Percentiles rank a stretch among this genome's conserved stretches.
Evolutionary conservation across 2,329 filamentous ascomycete genomes (phyloP).

Genomic region (Ceratocystis huliohia): DNA sequence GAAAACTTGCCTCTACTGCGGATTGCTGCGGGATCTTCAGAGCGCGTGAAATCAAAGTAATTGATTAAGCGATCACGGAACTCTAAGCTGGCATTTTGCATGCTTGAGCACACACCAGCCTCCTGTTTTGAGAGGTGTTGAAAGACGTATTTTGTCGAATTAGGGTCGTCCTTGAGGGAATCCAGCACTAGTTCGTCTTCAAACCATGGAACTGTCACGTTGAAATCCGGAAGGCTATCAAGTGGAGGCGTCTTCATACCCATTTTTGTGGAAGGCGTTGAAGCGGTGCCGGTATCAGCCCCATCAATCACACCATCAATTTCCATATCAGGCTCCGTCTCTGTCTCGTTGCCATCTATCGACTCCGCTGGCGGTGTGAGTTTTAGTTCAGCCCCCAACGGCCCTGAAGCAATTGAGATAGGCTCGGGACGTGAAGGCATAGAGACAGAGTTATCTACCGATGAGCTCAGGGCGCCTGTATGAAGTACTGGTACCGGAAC

Average conservation of each 20-base stretch:
- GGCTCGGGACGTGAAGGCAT: neutral
- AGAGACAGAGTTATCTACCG: neutral
- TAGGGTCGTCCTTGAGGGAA: slow-evolving; percentile 31
- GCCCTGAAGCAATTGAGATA: neutral
- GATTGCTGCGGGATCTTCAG: slow-evolving; percentile 41
- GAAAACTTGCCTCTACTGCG: slow-evolving; percentile 45
- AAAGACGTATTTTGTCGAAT: slow-evolving; percentile 36
- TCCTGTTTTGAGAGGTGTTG: slow-evolving; percentile 25
- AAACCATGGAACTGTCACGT: slow-evolving; percentile 22
- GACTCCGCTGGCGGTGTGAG: slow-evolving; percentile 22
- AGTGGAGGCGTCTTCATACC: slow-evolving; percentile 43
- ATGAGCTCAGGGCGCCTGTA: neutral
- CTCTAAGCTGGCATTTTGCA: slow-evolving; percentile 1
- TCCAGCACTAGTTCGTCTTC: slow-evolving; percentile 27
- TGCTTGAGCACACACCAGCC: neutral
- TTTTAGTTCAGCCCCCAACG: slow-evolving; percentile 19
- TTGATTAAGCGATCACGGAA: slow-evolving; percentile 24
- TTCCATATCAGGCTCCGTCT: slow-evolving; percentile 28
- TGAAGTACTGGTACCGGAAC: neutral
- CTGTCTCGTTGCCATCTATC: slow-evolving; percentile 22
- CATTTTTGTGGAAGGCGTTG: slow-evolving; percentile 27
- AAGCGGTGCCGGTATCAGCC: slow-evolving; percentile 38
- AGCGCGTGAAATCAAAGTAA: slow-evolving; percentile 45
- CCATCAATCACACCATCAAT: slow-evolving; percentile 44
- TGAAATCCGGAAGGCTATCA: slow-evolving; percentile 40